Evolutionary conservation across 2,329 filamentous ascomycete genomes (phyloP), one percentile per base, ranked within the genome.

Genomic region (Cladophialophora bantiana): DNA sequence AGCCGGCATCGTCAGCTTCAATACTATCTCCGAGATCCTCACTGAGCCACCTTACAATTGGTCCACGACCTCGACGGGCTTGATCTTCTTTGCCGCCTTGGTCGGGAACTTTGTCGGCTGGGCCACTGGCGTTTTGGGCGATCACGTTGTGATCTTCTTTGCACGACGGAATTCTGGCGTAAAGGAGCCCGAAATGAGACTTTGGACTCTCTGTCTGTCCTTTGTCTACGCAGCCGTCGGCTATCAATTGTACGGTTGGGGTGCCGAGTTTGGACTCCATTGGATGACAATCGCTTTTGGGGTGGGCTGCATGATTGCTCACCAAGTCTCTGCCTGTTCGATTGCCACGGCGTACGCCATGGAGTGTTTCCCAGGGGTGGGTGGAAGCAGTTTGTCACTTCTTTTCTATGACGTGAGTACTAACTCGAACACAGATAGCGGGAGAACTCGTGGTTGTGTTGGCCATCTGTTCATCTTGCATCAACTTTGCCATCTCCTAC

Each of bases 321-420:
- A 80, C 42, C 79, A 80, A 66, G 78, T 81, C 4, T 75, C 74
- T 2, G 75, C 77, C 9, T 79, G 77, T 18, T 77, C 75, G 58
- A 75, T 80, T 40, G 77, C 79, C 2, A 80, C 78, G 1, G 75
- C 78, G 0, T 81, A 80, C 71, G 78, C 78, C 2, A 80, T 81
- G 78, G 79, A 81, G 59, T 79, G 77, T 59, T 79, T 80, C 53
- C 74, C 77, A 32, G 75, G 74, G 57, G 75, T 77, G 67, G 62
- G 73, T 66, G 4, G 26, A 26, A 9, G 18, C 57, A n/a, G 12
- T n/a, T 35, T 36, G 26, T 7, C 7, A 42, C 38, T 12, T 18
- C 53, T 54, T 40, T 26, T 38, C n/a, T 57, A 36, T 34, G 31
- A 12, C 1, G 45, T 13, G 26, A 5, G 18, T 26, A 31, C 45